Conservation (phyloP, 768 basidiomycete species). For the Psilocybe cyanescens region DNA sequence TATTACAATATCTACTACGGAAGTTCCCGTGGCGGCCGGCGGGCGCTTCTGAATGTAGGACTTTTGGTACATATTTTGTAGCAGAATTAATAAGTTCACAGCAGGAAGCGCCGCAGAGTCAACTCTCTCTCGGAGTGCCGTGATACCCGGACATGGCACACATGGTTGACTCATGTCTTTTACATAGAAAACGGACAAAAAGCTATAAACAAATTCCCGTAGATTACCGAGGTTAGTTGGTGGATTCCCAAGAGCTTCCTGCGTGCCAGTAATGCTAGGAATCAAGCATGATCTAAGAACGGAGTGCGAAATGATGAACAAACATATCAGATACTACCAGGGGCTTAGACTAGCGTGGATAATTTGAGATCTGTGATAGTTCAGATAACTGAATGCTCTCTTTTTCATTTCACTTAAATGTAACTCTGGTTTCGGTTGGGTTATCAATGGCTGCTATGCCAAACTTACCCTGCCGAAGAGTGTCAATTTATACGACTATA, state of each 20-base stretch:
- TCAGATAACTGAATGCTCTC: not conserved
- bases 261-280: not conserved
- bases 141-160: conserved; percentile 12
- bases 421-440: not conserved
- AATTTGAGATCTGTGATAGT: not conserved
- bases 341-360: not conserved
- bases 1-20: not conserved
- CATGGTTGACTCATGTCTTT: conserved; percentile 4
- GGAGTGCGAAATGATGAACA: not conserved
- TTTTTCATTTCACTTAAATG: not conserved
- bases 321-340: not conserved
- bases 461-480: not conserved
- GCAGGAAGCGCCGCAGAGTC: not conserved
- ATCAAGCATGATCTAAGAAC: not conserved
- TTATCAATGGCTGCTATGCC: conserved; percentile 10
- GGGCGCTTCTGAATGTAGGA: not conserved
- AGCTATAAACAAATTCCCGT: conserved; percentile 5
- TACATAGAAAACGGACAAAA: not conserved
- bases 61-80: not conserved
- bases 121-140: conserved; percentile 10
- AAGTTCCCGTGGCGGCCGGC: not conserved
- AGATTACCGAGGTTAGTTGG: conserved; percentile 10
- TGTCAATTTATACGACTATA: too few species aligned
- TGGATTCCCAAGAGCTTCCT: too few species aligned
- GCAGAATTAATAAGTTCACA: not conserved